A percentile compares a stretch with the other conserved stretches of the same genome.
These are phyloP conservation scores for Gentiana straminea DNA, from an alignment of 257 asterid species.

Conservation along the genomic window DNA sequence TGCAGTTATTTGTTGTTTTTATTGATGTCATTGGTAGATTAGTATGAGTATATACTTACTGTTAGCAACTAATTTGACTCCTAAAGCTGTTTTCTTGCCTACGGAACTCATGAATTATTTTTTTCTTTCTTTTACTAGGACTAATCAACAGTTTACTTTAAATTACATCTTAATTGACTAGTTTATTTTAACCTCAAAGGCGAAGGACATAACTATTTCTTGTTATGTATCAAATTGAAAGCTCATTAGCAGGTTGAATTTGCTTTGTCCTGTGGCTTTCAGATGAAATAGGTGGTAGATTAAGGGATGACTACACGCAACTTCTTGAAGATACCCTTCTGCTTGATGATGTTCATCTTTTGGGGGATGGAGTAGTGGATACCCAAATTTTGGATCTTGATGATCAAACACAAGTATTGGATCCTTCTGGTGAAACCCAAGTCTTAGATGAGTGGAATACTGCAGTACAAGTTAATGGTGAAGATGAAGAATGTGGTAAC, in stretches of 20 bases:
- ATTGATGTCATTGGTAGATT: too few species aligned
- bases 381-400: constrained; percentile 18
- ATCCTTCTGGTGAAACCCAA: constrained; percentile 48
- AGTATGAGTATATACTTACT: too few species aligned
- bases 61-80: too few species aligned
- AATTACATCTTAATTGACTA: background rate
- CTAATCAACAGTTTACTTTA: too few species aligned
- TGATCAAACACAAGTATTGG: constrained; percentile 10
- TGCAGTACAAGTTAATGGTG: constrained; percentile 26
- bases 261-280: background rate
- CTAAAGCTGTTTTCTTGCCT: too few species aligned
- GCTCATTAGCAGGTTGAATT: background rate
- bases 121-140: too few species aligned
- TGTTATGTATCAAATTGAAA: too few species aligned
- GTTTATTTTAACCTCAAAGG: too few species aligned
- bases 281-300: constrained; percentile 20
- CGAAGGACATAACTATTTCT: too few species aligned
- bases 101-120: too few species aligned
- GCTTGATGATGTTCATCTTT: constrained; percentile 32
- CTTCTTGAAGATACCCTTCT: constrained; percentile 21
- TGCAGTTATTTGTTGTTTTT: too few species aligned
- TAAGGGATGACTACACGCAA: constrained; percentile 16
- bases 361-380: constrained; percentile 48
- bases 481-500: constrained; percentile 23
- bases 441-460: constrained; percentile 23